A percentile compares a stretch with the other conserved stretches of the same genome.
phyloP scores from a whole-genome alignment of 2,329 filamentous ascomycete species.

The Xylaria sp. region DNA sequence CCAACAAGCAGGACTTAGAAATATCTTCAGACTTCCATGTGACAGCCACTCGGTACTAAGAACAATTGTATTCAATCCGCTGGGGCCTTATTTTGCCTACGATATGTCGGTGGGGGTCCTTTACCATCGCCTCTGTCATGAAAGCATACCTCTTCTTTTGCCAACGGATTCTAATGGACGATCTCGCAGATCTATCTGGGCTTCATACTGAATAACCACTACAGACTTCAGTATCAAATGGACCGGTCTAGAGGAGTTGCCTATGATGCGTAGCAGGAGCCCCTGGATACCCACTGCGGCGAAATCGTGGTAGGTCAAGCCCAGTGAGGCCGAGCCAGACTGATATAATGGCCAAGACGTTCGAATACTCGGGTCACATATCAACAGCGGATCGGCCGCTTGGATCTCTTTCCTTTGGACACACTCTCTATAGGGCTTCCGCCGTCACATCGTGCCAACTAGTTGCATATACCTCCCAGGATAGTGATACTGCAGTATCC shows the following conservation, averaged over 20 bases:
- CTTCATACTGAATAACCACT: background rate
- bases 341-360: conserved; percentile 6
- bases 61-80: too few relatives aligned
- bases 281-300: background rate
- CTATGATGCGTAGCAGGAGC: background rate
- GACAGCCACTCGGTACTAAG: background rate
- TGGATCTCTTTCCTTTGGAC: conserved; percentile 34
- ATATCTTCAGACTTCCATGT: background rate
- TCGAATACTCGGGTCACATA: conserved; percentile 15
- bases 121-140: background rate
- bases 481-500: conserved; percentile 47
- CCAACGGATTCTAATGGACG: background rate
- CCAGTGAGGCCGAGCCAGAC: conserved; percentile 1
- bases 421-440: conserved; percentile 41
- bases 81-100: background rate
- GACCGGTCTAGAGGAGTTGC: background rate
- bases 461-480: conserved; percentile 53
- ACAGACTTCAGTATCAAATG: background rate
- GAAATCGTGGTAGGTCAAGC: background rate
- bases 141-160: background rate
- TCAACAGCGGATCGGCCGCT: conserved; percentile 14
- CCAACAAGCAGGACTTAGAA: background rate
- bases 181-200: conserved; percentile 11
- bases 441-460: conserved; percentile 50
- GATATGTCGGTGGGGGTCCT: background rate